Base-by-base conservation (phyloP, 352 stramenopile genomes). In the Blastocystis sp. region DNA sequence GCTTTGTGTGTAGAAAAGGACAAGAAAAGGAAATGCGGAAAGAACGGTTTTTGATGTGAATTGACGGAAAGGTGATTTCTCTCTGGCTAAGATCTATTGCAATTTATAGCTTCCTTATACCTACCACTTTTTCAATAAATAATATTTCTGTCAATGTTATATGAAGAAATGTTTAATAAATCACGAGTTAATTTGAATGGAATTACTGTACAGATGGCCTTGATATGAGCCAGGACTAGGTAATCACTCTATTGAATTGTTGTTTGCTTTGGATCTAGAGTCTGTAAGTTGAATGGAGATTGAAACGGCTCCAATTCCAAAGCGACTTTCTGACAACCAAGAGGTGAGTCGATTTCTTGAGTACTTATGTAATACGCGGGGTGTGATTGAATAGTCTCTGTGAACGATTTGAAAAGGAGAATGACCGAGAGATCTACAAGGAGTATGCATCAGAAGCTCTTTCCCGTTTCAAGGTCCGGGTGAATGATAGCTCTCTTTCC, bases 251-350 rank as follows among this genome's bases (percentile, higher is more conserved):
- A 62, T 62, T 62, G 19, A 15, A 33, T 62, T 33, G 19, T 33
- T 62, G 6, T 62, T 13, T 33, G 56, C 56, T 6, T 58, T 33
- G 56, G 66, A 78, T 57, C 44, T 78, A 51, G 37, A 56, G 9
- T 33, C 13, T 56, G 11, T 54, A 19, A 51, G 15, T 42, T 5
- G 44, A 37, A 78, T 78, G 66, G 73, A 84, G 42, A 69, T 84
- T 44, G 48, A 84, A 66, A 84, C 73, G n/a, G 68, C 73, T 37
- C 73, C 73, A 13, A 84, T 84, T 48, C 73, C 73, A 27, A 84
- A 84, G 56, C 57, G 73, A 19, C 51, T 84, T 33, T 84, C 73
- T 4, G 73, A 84, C 68, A 84, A 24, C 53, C 73, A 84, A 84
- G 51, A 84, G 24, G 56, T 84, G 56, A 54, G 22, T 11, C 73